Evolutionary conservation across 2,329 filamentous ascomycete genomes (phyloP), one percentile per base, ranked within the genome.

Genomic region (Aspergillus unguis): DNA sequence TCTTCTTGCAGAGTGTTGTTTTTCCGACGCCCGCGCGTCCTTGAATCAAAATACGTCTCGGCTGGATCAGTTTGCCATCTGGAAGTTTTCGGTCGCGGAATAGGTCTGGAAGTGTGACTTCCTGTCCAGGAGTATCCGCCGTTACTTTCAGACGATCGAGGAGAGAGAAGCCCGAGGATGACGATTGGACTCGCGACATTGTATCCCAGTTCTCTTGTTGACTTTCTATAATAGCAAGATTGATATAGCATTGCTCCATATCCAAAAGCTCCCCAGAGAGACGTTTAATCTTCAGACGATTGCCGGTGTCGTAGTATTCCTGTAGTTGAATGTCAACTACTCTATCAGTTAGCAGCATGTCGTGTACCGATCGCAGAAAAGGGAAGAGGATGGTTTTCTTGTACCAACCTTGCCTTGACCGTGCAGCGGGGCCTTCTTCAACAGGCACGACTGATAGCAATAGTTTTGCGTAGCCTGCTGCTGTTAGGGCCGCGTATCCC

Each of bases 1-100:
- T 70, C 61, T 72, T 75, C 51, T 74, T 74, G 61, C 71, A 74
- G 10, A 74, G 54, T 3, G 72, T 74, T 3, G 69, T 71, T 60
- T 74, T 75, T 3, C 71, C 71, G 5, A 72, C 67, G 29, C 72
- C 71, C 1, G 70, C 67, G 6, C 62, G 64, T 37, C 70, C 71
- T 40, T 64, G 62, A 44, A 74, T 73, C 29, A 73, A 50, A 31
- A 75, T 66, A 49, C 71, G 56, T 57, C 63, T 62, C 27, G 68
- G 66, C n/a, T 49, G 4, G 2, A 54, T 54, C 23, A 27, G 27
- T 6, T 9, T 8, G 31, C 54, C 58, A 27, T 64, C 44, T 27
- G 11, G 37, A 37, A 28, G 27, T 54, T 59, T 54, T 23, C 68
- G 65, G 41, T 54, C 5, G 17, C 64, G 42, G 40, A 73, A 73